Base-by-base conservation (phyloP, 129 eudicot genomes). In the Pulicaria dysenterica region DNA sequence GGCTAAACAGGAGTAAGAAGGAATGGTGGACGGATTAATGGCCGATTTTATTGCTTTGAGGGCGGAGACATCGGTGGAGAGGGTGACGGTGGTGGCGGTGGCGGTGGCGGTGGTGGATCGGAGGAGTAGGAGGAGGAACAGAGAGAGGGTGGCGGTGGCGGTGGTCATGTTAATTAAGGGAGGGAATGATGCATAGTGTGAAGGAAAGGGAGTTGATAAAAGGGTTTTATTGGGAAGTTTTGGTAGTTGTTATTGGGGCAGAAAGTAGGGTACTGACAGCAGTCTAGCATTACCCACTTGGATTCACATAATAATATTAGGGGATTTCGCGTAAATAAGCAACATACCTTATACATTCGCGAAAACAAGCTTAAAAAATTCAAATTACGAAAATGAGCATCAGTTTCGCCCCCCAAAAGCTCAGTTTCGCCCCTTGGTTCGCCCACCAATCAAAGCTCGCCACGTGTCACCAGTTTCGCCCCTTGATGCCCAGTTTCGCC, bases 1-100 rank as follows among this genome's bases (percentile, higher is more conserved):
- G 69, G 78, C 88, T 42, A 89, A 66, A 72, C 96, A 89, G 10
- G 96, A 86, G 65, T 74, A 77, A 3, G 93, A 79, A 13, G 86
- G 93, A 51, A 89, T 84, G 39, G 93, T 55, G 75, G 86, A 6
- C 62, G 93, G 86, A 10, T 80, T 70, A 42, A 89, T 76, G 64
- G 84, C 72, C 66, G 91, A 64, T 56, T 82, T 90, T 79, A 90
- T 76, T 50, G 90, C 78, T 74, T 77, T 69, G 41, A 90, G 88
- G 67, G 93, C 93, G 15, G 87, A 47, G 66, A 83, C 11, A 57
- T 90, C 96, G 74, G 83, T 60, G 57, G 82, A 34, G 41, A 58
- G 61, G 7, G 96, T 74, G 63, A 49, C 13, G 54, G 61, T 44
- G 61, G 65, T 17, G 71, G 88, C 41, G n/a, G 45, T 11, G 72